A percentile compares a stretch with the other conserved stretches of the same genome.
These are phyloP conservation scores for Candida khao-thaluensis DNA, from an alignment of 805 yeast genomes.

Conservation along the genomic window DNA sequence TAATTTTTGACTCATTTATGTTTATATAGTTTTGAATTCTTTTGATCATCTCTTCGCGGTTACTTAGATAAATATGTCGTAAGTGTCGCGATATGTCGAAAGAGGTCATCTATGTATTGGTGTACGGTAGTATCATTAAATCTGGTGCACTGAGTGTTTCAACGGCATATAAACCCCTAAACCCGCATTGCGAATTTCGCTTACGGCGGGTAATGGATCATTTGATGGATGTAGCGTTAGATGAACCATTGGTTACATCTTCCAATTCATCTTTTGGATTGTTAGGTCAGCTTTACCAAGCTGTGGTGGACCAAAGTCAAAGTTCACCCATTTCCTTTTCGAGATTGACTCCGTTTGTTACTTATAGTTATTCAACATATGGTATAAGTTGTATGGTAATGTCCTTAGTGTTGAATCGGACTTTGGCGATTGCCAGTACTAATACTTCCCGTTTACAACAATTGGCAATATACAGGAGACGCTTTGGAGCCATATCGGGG, in stretches of 20 bases:
- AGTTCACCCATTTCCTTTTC: neutral
- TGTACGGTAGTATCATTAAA: too few species aligned
- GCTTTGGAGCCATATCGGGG: slow-evolving; percentile 6
- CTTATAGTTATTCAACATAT: slow-evolving; percentile 38
- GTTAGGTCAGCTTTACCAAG: slow-evolving; percentile 5
- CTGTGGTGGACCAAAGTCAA: slow-evolving; percentile 12
- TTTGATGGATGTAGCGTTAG: too few species aligned
- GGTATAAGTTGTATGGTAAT: slow-evolving; percentile 38
- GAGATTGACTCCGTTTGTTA: slow-evolving; percentile 12
- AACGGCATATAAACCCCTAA: too few species aligned
- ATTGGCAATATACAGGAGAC: slow-evolving; percentile 17
- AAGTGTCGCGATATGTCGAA: too few species aligned
- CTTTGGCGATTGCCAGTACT: slow-evolving; percentile 38
- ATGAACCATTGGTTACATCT: too few species aligned
- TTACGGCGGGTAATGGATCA: too few species aligned
- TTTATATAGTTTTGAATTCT: neutral
- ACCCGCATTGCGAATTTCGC: too few species aligned
- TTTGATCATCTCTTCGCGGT: slow-evolving; percentile 1
- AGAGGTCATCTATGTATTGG: too few species aligned
- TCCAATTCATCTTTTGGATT: too few species aligned
- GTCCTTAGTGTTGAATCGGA: slow-evolving; percentile 39
- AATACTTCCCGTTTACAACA: slow-evolving; percentile 26
- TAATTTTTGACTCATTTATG: slow-evolving; percentile 7
- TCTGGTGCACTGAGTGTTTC: too few species aligned
- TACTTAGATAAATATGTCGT: neutral